Evolutionary conservation across 2,329 filamentous ascomycete genomes (phyloP).

Genomic region (Aspergillus sp.): DNA sequence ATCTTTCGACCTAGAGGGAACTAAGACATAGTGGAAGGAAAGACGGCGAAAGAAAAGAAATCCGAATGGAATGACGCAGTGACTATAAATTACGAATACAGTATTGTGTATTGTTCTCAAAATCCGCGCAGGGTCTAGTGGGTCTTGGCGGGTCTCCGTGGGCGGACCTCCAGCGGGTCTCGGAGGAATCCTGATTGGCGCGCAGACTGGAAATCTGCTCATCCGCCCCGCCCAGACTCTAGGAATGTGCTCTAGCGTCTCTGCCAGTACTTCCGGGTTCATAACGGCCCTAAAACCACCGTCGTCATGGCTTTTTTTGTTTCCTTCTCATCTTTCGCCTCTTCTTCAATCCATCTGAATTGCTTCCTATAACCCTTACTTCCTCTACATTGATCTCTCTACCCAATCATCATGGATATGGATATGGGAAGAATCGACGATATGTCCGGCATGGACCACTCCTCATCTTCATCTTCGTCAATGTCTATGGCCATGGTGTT

Average conservation of each 20-base stretch:
- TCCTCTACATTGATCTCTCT: background rate
- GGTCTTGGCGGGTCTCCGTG: background rate
- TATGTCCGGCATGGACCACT: constrained; percentile 25
- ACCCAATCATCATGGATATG: constrained; percentile 11
- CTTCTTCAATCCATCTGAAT: background rate
- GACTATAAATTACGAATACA: no score
- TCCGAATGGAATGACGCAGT: background rate
- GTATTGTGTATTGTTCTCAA: no score
- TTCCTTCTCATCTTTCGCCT: background rate
- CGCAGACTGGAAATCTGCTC: constrained; percentile 1
- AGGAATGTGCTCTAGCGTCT: constrained; percentile 14
- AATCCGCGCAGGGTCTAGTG: no score
- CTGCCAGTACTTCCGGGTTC: constrained; percentile 1
- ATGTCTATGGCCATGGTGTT: constrained; percentile 36
- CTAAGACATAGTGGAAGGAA: background rate
- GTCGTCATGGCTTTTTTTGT: constrained; percentile 5
- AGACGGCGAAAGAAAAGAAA: background rate
- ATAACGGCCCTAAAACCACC: background rate
- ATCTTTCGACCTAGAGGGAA: no score
- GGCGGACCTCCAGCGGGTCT: background rate
- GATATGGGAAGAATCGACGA: constrained; percentile 6
- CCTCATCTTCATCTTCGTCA: constrained; percentile 8
- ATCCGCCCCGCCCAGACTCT: constrained; percentile 1
- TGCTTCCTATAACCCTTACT: background rate
- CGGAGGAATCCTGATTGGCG: background rate